These are phyloP conservation scores for Ceratocystis cubensis DNA, from an alignment of 2,329 filamentous ascomycete genomes.

Conservation along the genomic window DNA sequence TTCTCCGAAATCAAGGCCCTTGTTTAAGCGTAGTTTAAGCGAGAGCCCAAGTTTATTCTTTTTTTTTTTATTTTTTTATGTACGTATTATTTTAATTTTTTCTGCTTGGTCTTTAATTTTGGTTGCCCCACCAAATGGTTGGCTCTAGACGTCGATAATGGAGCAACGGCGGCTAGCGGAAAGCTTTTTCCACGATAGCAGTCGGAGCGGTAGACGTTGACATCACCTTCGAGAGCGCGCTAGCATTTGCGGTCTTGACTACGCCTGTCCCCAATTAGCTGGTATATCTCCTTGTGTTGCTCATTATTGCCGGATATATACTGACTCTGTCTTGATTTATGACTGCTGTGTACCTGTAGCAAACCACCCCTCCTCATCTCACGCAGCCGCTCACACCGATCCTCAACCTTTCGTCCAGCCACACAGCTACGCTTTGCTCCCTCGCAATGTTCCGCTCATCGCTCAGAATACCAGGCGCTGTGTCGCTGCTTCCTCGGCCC, in stretches of 20 bases:
- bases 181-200: conserved; percentile 18
- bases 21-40: conserved; percentile 7
- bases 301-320: neutral
- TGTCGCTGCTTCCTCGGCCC: conserved; percentile 24
- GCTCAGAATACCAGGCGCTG: conserved; percentile 39
- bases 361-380: neutral
- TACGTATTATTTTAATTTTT: too few species aligned
- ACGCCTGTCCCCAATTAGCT: neutral
- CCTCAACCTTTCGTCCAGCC: neutral
- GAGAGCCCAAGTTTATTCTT: neutral
- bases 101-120: neutral
- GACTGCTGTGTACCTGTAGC: neutral
- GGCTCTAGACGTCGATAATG: neutral
- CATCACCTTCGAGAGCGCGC: neutral
- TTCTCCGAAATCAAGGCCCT: neutral
- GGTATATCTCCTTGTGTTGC: neutral
- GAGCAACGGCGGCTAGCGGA: conserved; percentile 16
- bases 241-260: neutral
- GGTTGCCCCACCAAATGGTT: conserved; percentile 19
- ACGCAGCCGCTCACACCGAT: neutral
- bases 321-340: neutral
- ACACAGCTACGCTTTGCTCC: neutral
- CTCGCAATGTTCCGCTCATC: conserved; percentile 39
- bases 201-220: conserved; percentile 9
- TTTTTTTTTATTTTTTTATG: neutral